Percentiles rank a stretch among this genome's conserved stretches.
Evolutionary conservation across 2,329 filamentous ascomycete species (phyloP).

Genomic region (Aspergillus phoenicis): DNA sequence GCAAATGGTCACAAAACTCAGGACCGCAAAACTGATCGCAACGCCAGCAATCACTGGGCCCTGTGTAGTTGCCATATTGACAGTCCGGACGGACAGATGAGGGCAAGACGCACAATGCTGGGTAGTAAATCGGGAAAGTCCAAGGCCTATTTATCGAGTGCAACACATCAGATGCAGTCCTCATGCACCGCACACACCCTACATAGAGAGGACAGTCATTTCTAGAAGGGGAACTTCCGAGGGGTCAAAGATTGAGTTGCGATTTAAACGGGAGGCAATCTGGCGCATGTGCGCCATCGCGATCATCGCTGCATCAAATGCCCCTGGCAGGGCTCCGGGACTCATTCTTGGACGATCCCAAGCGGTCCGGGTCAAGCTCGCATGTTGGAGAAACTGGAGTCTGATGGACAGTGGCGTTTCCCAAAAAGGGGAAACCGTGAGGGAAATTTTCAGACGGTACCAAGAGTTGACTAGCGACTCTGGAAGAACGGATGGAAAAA

Average conservation of each 20-base stretch:
- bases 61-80: constrained; percentile 32
- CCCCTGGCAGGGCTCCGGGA: background rate
- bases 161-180: background rate
- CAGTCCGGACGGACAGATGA: constrained; percentile 3
- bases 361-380: background rate
- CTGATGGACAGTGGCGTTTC: constrained; percentile 6
- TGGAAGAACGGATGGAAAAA: background rate
- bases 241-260: background rate
- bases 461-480: background rate
- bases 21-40: constrained; percentile 40
- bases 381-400: background rate
- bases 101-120: constrained; percentile 5
- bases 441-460: background rate
- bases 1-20: constrained; percentile 42
- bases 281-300: background rate
- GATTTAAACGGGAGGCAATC: background rate
- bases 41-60: constrained; percentile 39
- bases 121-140: background rate
- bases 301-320: background rate
- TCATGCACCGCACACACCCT: background rate
- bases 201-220: no score
- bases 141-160: background rate
- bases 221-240: background rate
- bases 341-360: no score
- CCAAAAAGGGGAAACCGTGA: background rate